Conservation (phyloP, 768 basidiomycete genomes). For the Pleurotus salmoneostramineus region DNA sequence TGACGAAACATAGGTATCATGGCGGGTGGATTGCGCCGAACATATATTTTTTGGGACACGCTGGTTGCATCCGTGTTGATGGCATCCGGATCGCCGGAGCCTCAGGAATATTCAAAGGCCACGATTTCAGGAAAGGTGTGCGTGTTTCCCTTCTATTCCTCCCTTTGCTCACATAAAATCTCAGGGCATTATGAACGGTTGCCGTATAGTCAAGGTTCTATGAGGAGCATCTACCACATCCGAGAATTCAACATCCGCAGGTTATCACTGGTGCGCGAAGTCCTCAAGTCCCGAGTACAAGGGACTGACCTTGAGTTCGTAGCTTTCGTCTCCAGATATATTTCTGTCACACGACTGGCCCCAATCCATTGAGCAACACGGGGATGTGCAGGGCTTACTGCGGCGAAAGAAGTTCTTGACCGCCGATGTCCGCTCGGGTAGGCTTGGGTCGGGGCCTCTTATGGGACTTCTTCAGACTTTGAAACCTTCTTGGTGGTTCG, state of each 20-base stretch:
- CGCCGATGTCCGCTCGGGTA: conserved; percentile 59
- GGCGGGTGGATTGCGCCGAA: conserved; percentile 97
- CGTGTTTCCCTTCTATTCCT: not conserved
- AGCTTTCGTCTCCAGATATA: conserved; percentile 63
- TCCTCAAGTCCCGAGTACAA: not conserved
- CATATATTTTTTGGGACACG: conserved; percentile 93
- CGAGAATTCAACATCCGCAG: conserved; percentile 82
- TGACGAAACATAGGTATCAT: conserved; percentile 61
- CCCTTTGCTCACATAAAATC: not conserved
- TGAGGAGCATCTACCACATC: conserved; percentile 88
- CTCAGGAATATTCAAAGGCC: conserved; percentile 85
- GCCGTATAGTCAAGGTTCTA: conserved; percentile 70
- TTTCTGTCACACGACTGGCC: conserved; percentile 99
- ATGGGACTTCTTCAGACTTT: conserved; percentile 71
- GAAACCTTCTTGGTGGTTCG: conserved; percentile 86
- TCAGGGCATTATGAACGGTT: conserved; percentile 77
- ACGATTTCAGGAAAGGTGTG: conserved; percentile 70
- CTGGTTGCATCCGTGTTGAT: conserved; percentile 84
- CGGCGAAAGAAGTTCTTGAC: conserved; percentile 76
- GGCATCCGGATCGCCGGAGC: conserved; percentile 87
- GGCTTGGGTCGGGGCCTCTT: conserved; percentile 83
- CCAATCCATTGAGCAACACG: conserved; percentile 74
- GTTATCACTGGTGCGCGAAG: conserved; percentile 57
- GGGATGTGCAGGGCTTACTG: conserved; percentile 62
- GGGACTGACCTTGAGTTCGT: conserved; percentile 12